Conservation (phyloP, 179 eudicot species). For the Beta lomatogona region DNA sequence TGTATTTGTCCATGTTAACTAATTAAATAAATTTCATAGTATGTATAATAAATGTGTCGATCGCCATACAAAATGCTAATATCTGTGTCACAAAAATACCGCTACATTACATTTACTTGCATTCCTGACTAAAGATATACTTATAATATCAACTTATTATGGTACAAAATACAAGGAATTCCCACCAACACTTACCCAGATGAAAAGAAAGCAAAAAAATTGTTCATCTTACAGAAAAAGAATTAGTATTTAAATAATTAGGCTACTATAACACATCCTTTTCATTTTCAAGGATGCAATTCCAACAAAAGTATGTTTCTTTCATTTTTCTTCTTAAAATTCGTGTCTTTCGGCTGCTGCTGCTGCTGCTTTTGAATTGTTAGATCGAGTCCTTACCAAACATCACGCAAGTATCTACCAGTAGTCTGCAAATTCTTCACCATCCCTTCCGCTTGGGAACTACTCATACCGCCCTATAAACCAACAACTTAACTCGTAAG, state of each 20-base stretch:
- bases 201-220: not conserved
- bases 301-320: constrained; percentile 8
- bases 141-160: constrained; percentile 15
- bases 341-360: not conserved
- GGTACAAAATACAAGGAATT: constrained; percentile 20
- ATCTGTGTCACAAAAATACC: constrained; percentile 5
- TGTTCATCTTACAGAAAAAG: constrained; percentile 21
- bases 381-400: constrained; percentile 51
- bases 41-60: not conserved
- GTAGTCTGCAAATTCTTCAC: constrained; percentile 86
- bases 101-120: constrained; percentile 7
- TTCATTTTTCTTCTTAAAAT: not conserved
- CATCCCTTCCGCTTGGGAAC: constrained; percentile 71
- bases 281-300: constrained; percentile 23
- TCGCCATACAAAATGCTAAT: not conserved
- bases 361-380: not conserved
- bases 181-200: not conserved
- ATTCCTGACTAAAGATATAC: constrained; percentile 10
- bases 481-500: not conserved
- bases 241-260: constrained; percentile 24
- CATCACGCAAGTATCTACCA: constrained; percentile 94
- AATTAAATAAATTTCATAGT: not conserved
- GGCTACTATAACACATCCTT: constrained; percentile 26
- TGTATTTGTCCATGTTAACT: not conserved
- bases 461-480: constrained; percentile 72